Evolutionary conservation across 805 yeast genomes (phyloP).

Genomic region (Lachancea kluyveri): DNA sequence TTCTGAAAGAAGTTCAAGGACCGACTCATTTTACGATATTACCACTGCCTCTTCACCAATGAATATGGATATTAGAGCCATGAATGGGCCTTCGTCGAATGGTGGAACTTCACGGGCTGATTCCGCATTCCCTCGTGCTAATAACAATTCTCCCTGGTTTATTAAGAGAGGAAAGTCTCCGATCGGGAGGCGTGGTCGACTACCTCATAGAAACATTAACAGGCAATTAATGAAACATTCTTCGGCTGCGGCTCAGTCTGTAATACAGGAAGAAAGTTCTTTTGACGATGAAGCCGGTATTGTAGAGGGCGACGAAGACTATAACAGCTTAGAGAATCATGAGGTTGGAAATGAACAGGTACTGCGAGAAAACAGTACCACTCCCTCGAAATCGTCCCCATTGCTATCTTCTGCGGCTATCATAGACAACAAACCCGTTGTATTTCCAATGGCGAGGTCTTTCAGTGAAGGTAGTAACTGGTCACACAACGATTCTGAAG

Average conservation of each 20-base stretch:
- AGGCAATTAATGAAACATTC: slow-evolving; percentile 16
- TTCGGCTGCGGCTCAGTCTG: slow-evolving; percentile 21
- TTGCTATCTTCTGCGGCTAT: too few species aligned
- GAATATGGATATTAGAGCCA: slow-evolving; percentile 15
- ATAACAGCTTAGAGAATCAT: too few species aligned
- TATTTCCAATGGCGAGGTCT: slow-evolving; percentile 7
- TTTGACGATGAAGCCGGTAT: slow-evolving; percentile 19
- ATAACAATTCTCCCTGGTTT: slow-evolving; percentile 9
- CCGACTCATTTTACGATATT: slow-evolving; percentile 36
- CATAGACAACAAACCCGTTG: slow-evolving; percentile 5
- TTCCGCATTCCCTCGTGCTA: slow-evolving; percentile 8
- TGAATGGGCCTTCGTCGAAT: slow-evolving; percentile 9
- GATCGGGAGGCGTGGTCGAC: slow-evolving; percentile 13
- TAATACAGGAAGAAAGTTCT: slow-evolving; percentile 29
- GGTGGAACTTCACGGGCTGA: slow-evolving; percentile 4
- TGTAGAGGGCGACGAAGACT: too few species aligned
- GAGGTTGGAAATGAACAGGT: slow-evolving; percentile 1
- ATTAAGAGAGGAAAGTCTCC: slow-evolving; percentile 24
- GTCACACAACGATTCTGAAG: slow-evolving; percentile 13
- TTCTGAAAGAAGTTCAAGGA: slow-evolving; percentile 35
- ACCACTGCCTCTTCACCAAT: slow-evolving; percentile 29
- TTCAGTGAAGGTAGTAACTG: slow-evolving; percentile 19
- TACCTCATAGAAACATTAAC: slow-evolving; percentile 15
- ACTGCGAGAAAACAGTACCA: slow-evolving; percentile 2
- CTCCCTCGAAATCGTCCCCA: slow-evolving; percentile 9